Base-by-base conservation (phyloP, 148 eudicot genomes). In the Cornus florida region DNA sequence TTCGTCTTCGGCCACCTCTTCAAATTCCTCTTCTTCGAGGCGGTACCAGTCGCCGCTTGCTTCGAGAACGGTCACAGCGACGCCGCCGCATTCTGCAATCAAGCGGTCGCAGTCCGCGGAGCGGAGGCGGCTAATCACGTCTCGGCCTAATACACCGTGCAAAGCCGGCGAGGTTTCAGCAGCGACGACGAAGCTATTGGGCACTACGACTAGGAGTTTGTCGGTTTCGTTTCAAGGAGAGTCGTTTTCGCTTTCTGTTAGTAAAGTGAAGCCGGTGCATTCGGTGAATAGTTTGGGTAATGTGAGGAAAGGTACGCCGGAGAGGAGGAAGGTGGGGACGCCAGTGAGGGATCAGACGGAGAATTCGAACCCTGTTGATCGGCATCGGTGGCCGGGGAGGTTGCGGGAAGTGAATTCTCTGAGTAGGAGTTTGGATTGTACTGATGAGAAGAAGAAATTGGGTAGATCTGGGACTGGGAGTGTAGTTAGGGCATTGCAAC, bases 211-310 rank as follows among this genome's bases (percentile, higher is more conserved):
- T 75, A 84, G 91, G 90, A 88, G 90, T 69, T 72, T 90, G 76
- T 90, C 98, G 31, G 91, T 86, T 46, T 95, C 97, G 70, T 95
- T 93, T 82, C 98, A 93, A 75, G 97, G 97, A 4, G 90, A 87
- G 77, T 82, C 92, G 81, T 84, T 77, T 78, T 79, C 84, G 35
- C 6, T 81, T 69, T 85, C 89, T 56, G 70, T 14, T 28, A 76
- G 75, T 35, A 90, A 76, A 84, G 80, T 81, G 53, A 88, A 87
- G 83, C 81, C 80, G n/a, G 81, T 86, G 71, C 84, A 88, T 1
- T 60, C 79, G 48, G 43, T 80, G 77, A 80, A 67, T 8, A 79
- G 48, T 71, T 69, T 32, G 35, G 75, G 69, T 35, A 80, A 57
- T 62, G 76, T 60, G 67, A 83, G 91, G 76, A 86, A 71, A 75